These are phyloP conservation scores for Calycina herbarum DNA, from an alignment of 2,329 filamentous ascomycete genomes.

Conservation along the genomic window DNA sequence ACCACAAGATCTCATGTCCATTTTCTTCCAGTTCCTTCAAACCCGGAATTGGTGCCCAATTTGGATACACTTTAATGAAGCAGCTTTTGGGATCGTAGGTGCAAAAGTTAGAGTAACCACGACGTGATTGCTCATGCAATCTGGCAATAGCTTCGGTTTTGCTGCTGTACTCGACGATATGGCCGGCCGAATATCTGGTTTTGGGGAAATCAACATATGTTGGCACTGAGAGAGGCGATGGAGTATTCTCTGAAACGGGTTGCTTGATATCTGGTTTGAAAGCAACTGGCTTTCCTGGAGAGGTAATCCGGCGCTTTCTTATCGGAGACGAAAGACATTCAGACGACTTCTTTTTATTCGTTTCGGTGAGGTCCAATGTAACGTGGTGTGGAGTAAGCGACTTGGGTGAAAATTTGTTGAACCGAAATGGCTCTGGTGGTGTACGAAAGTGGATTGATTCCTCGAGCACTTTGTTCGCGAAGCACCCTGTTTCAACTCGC, in stretches of 20 bases:
- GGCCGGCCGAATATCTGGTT: slow-evolving; percentile 12
- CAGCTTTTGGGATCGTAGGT: slow-evolving; percentile 19
- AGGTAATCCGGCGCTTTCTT: neutral
- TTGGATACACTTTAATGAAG: slow-evolving; percentile 16
- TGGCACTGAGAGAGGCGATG: slow-evolving; percentile 2
- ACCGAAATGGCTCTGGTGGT: slow-evolving; percentile 7
- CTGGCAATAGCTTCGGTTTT: slow-evolving; percentile 24
- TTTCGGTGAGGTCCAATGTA: neutral
- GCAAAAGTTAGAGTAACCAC: slow-evolving; percentile 25
- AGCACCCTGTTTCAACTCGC: neutral
- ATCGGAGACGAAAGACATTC: neutral
- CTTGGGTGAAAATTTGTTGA: neutral
- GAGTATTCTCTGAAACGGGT: neutral
- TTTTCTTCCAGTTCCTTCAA: slow-evolving; percentile 16
- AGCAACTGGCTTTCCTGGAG: neutral
- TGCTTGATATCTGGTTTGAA: neutral
- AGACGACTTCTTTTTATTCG: neutral
- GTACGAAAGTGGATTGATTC: slow-evolving; percentile 17
- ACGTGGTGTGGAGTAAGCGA: neutral
- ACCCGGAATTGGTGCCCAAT: slow-evolving; percentile 17
- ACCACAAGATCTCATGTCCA: slow-evolving; percentile 20
- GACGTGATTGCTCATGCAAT: slow-evolving; percentile 19
- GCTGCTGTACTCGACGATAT: slow-evolving; percentile 17
- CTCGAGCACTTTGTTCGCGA: slow-evolving; percentile 15
- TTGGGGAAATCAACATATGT: slow-evolving; percentile 24